Evolutionary conservation across 257 asterid genomes (phyloP).

Genomic region (Capsicum baccatum): DNA sequence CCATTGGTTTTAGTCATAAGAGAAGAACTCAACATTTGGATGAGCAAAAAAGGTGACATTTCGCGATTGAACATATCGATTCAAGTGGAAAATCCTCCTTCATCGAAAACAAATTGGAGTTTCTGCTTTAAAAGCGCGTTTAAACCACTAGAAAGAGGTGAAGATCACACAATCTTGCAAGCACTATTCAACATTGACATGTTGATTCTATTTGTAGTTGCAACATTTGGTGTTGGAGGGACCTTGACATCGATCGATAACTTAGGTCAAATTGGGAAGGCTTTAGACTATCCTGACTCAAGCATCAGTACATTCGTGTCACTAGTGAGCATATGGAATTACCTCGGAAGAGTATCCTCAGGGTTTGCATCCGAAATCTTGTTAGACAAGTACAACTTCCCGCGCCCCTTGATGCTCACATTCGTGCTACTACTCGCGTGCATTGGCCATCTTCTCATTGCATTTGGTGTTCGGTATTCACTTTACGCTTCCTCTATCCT

Average conservation of each 20-base stretch:
- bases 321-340: conserved; percentile 68
- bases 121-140: conserved; percentile 38
- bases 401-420: conserved; percentile 54
- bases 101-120: neutral
- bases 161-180: conserved; percentile 58
- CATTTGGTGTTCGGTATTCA: conserved; percentile 52
- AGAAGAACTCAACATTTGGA: conserved; percentile 39
- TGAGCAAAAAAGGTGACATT: conserved; percentile 8
- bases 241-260: conserved; percentile 61
- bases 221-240: conserved; percentile 57
- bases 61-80: neutral
- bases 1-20: conserved; percentile 42
- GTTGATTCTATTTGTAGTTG: conserved; percentile 47
- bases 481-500: conserved; percentile 51
- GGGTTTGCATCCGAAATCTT: conserved; percentile 58
- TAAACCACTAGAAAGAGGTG: conserved; percentile 52
- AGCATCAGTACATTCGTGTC: conserved; percentile 59
- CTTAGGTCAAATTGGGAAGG: conserved; percentile 61
- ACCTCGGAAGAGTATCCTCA: conserved; percentile 50
- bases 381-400: conserved; percentile 51
- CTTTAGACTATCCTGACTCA: conserved; percentile 50
- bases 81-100: conserved; percentile 19
- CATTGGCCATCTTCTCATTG: conserved; percentile 57
- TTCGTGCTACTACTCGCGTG: conserved; percentile 50
- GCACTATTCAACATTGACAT: conserved; percentile 59